These are phyloP conservation scores for Furcasterigmium sp. DNA, from an alignment of 2,329 filamentous ascomycete genomes.

Conservation along the genomic window DNA sequence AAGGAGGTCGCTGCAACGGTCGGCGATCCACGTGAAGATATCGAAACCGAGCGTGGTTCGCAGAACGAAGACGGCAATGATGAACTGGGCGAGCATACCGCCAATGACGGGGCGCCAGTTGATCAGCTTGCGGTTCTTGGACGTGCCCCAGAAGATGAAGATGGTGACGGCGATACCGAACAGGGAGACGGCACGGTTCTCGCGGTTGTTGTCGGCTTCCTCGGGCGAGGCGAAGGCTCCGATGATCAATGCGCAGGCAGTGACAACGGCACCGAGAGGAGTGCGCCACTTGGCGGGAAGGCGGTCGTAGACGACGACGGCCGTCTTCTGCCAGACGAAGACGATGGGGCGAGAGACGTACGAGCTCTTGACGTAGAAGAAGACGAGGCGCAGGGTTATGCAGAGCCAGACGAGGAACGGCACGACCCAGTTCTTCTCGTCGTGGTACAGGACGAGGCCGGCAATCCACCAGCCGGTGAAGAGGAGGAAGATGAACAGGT, in stretches of 20 bases:
- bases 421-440: slow-evolving; percentile 74
- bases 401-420: slow-evolving; percentile 78
- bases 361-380: slow-evolving; percentile 65
- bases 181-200: slow-evolving; percentile 74
- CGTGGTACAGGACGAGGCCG: slow-evolving; percentile 64
- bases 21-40: slow-evolving; percentile 86
- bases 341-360: slow-evolving; percentile 62
- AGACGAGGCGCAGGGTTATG: slow-evolving; percentile 68
- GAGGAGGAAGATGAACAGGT: slow-evolving; percentile 37
- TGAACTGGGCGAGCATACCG: slow-evolving; percentile 83
- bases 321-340: slow-evolving; percentile 62
- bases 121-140: slow-evolving; percentile 57
- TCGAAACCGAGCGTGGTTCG: slow-evolving; percentile 76
- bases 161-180: slow-evolving; percentile 74
- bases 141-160: slow-evolving; percentile 62
- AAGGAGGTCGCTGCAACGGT: slow-evolving; percentile 67
- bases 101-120: slow-evolving; percentile 80
- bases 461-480: slow-evolving; percentile 70
- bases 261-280: slow-evolving; percentile 55
- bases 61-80: slow-evolving; percentile 84
- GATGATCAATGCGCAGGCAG: slow-evolving; percentile 69
- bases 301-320: slow-evolving; percentile 48
- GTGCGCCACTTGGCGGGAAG: slow-evolving; percentile 65
- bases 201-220: slow-evolving; percentile 68
- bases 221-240: slow-evolving; percentile 72